Evolutionary conservation across 2,329 filamentous ascomycete species (phyloP).

Genomic region (Aureobasidium vineae): DNA sequence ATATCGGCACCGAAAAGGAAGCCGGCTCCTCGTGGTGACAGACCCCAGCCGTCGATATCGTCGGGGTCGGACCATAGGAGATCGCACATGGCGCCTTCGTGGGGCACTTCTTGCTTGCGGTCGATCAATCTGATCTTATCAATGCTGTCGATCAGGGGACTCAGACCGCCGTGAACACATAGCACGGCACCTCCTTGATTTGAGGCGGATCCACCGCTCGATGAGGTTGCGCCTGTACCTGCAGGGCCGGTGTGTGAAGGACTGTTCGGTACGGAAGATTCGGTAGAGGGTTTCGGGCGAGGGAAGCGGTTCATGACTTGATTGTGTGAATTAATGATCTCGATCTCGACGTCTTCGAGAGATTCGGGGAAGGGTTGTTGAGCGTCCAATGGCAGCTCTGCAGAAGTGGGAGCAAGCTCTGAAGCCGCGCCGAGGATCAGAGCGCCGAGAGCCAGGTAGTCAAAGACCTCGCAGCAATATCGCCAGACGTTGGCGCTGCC

Average conservation of each 20-base stretch:
- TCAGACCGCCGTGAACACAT: conserved; percentile 92
- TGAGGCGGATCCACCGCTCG: conserved; percentile 55
- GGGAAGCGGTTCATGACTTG: conserved; percentile 72
- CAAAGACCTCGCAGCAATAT: conserved; percentile 95
- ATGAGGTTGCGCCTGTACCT: conserved; percentile 73
- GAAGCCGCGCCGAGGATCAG: conserved; percentile 82
- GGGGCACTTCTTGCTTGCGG: conserved; percentile 95
- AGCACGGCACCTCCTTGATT: conserved; percentile 80
- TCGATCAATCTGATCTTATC: conserved; percentile 95
- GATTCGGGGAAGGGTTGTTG: conserved; percentile 50
- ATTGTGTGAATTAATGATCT: conserved; percentile 83
- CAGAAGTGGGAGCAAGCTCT: conserved; percentile 48
- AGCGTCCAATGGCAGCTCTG: conserved; percentile 51
- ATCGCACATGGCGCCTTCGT: conserved; percentile 99
- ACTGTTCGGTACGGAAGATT: conserved; percentile 34
- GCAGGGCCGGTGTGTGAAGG: conserved; percentile 60
- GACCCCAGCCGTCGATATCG: conserved; percentile 95
- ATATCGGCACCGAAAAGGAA: conserved; percentile 96
- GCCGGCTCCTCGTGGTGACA: conserved; percentile 89
- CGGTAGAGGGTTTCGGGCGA: conserved; percentile 43
- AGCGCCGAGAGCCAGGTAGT: conserved; percentile 89
- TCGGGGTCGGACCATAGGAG: conserved; percentile 97
- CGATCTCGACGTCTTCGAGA: conserved; percentile 81
- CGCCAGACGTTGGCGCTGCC: conserved; percentile 94
- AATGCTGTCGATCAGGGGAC: conserved; percentile 85